Evolutionary conservation across 768 basidiomycete species (phyloP).

Genomic region (Russula lepida): DNA sequence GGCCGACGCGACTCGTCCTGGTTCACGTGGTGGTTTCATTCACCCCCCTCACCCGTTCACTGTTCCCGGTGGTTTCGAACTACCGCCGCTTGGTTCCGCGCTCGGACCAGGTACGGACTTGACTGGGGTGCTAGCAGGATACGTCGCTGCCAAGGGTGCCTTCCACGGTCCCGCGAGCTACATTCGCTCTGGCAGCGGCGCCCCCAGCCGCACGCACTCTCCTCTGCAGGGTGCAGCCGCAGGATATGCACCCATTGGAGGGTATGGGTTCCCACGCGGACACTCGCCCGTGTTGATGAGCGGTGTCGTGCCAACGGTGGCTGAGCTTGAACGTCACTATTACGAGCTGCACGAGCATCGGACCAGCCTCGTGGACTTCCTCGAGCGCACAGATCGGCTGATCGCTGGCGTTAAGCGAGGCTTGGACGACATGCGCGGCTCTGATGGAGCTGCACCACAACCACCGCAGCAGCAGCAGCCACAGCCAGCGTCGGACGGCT

Average conservation of each 20-base stretch:
- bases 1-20: slow-evolving; percentile 8
- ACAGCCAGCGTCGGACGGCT: slow-evolving; percentile 1
- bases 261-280: slow-evolving; percentile 22
- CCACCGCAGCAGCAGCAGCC: neutral
- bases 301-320: slow-evolving; percentile 36
- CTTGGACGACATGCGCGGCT: slow-evolving; percentile 62
- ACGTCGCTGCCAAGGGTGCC: slow-evolving; percentile 5
- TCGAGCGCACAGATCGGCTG: slow-evolving; percentile 65
- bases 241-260: slow-evolving; percentile 30
- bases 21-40: slow-evolving; percentile 16
- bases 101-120: slow-evolving; percentile 27
- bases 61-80: slow-evolving; percentile 43
- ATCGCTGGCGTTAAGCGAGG: slow-evolving; percentile 65
- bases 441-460: slow-evolving; percentile 17
- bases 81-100: slow-evolving; percentile 44
- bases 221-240: slow-evolving; percentile 40
- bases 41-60: slow-evolving; percentile 16
- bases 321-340: slow-evolving; percentile 69
- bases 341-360: slow-evolving; percentile 53
- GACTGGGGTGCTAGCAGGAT: slow-evolving; percentile 12
- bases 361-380: slow-evolving; percentile 60
- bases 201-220: slow-evolving; percentile 67
- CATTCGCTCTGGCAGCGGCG: slow-evolving; percentile 50
- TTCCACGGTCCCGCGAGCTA: slow-evolving; percentile 42
- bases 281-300: slow-evolving; percentile 44